These are phyloP conservation scores for Apiotrichum akiyoshidainum DNA, from an alignment of 1,284 basidiomycete species.

Conservation along the genomic window DNA sequence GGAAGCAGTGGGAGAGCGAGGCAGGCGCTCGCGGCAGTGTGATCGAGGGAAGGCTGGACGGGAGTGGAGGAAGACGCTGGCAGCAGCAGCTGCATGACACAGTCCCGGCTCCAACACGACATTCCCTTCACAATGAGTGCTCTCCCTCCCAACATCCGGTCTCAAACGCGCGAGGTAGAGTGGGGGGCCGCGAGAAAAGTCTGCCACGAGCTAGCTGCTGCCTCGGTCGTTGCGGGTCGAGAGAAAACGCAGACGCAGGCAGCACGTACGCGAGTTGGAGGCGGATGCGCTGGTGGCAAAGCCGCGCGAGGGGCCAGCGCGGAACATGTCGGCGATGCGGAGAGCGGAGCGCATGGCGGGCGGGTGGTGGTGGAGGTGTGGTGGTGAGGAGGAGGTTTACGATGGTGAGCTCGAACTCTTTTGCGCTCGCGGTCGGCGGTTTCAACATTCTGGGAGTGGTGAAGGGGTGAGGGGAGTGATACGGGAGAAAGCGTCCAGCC, in stretches of 20 bases:
- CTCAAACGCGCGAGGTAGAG: no score
- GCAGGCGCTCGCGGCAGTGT: no score
- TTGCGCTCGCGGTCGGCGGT: neutral
- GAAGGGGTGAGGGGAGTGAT: neutral
- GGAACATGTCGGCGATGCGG: slow-evolving; percentile 11
- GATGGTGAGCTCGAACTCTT: neutral
- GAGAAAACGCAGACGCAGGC: neutral
- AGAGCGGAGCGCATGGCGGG: slow-evolving; percentile 11
- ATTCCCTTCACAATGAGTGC: no score
- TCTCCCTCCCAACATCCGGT: no score
- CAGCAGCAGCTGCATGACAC: no score
- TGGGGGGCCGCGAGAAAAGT: no score
- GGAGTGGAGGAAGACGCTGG: no score
- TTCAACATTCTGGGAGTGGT: neutral
- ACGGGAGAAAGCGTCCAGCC: neutral
- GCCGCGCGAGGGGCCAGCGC: slow-evolving; percentile 13
- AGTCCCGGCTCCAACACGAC: no score
- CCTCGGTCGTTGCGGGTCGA: no score
- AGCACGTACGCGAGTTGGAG: slow-evolving; percentile 2
- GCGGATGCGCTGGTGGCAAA: slow-evolving; percentile 6
- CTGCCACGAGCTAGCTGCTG: neutral
- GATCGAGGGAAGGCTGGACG: no score
- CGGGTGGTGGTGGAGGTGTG: slow-evolving; percentile 2
- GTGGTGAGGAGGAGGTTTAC: neutral
- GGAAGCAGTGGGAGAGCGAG: neutral